These are phyloP conservation scores for Talaromyces verruculosus DNA, from an alignment of 2,329 filamentous ascomycete genomes.

Conservation along the genomic window DNA sequence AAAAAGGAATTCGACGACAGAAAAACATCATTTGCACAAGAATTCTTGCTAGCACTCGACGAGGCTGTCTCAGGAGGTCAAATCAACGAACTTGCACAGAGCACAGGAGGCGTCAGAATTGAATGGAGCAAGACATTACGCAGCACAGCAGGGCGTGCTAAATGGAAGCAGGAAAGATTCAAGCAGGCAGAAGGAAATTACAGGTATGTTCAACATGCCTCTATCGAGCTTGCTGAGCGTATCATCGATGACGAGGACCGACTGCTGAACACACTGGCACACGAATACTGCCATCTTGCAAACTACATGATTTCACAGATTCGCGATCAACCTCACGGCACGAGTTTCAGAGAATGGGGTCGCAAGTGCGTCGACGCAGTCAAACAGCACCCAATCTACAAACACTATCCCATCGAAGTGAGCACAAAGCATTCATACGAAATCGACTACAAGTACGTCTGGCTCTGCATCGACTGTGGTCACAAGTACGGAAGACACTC, in stretches of 20 bases:
- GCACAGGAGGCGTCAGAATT: constrained; percentile 59
- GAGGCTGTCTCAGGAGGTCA: constrained; percentile 50
- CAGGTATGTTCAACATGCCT: constrained; percentile 59
- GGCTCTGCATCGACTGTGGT: constrained; percentile 71
- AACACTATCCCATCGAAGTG: constrained; percentile 66
- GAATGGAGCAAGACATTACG: constrained; percentile 64
- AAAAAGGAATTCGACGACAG: constrained; percentile 55
- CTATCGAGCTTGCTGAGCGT: constrained; percentile 85
- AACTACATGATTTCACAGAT: constrained; percentile 84
- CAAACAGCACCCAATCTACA: constrained; percentile 53
- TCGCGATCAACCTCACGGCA: constrained; percentile 75
- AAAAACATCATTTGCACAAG: constrained; percentile 54
- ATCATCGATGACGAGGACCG: constrained; percentile 76
- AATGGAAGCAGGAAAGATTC: constrained; percentile 65
- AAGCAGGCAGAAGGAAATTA: constrained; percentile 26
- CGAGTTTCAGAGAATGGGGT: constrained; percentile 75
- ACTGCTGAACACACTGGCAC: constrained; percentile 85
- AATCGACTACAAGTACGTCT: constrained; percentile 90
- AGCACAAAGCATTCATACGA: constrained; percentile 88
- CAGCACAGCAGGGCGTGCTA: constrained; percentile 65
- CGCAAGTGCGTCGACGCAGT: constrained; percentile 40
- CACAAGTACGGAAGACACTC: constrained; percentile 79
- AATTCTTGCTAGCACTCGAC: constrained; percentile 60
- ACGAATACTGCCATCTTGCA: constrained; percentile 93
- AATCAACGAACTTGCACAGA: constrained; percentile 49